These are phyloP conservation scores for Fusarium equiseti DNA, from an alignment of 2,329 filamentous ascomycete genomes.

Conservation along the genomic window DNA sequence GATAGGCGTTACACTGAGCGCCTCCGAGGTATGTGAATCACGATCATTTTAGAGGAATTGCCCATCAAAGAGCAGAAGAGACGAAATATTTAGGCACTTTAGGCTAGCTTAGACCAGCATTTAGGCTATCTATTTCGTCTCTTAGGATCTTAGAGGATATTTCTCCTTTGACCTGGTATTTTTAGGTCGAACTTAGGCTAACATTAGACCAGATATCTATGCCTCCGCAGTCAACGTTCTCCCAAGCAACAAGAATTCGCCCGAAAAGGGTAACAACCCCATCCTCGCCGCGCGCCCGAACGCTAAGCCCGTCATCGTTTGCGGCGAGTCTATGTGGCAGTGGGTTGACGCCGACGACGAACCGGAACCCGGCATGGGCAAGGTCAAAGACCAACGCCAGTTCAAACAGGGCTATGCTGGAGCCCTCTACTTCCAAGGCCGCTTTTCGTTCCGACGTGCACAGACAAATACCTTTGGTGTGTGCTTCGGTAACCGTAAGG, in stretches of 20 bases:
- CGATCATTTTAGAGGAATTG: too few species aligned
- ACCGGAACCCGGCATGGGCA: conserved; percentile 5
- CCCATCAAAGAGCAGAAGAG: accelerated
- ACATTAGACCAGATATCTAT: background rate
- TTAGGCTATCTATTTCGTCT: background rate
- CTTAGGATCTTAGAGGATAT: too few species aligned
- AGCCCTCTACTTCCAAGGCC: background rate
- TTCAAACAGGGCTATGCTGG: background rate
- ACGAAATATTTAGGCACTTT: too few species aligned
- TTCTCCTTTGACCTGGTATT: too few species aligned
- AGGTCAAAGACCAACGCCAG: background rate
- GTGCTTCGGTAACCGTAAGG: conserved; percentile 11
- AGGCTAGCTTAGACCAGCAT: too few species aligned
- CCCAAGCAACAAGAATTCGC: conserved; percentile 1
- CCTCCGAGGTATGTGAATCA: background rate
- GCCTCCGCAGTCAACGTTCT: conserved; percentile 3
- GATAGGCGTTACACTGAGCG: background rate
- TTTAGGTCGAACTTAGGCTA: background rate
- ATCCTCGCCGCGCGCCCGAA: background rate
- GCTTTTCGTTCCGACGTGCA: background rate
- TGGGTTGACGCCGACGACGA: conserved; percentile 13
- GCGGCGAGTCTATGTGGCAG: background rate
- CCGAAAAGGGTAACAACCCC: conserved; percentile 6
- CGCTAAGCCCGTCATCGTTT: conserved; percentile 10
- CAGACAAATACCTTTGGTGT: background rate